These are phyloP conservation scores for Cryphonectria radicalis DNA, from an alignment of 2,329 filamentous ascomycete species.

Conservation along the genomic window DNA sequence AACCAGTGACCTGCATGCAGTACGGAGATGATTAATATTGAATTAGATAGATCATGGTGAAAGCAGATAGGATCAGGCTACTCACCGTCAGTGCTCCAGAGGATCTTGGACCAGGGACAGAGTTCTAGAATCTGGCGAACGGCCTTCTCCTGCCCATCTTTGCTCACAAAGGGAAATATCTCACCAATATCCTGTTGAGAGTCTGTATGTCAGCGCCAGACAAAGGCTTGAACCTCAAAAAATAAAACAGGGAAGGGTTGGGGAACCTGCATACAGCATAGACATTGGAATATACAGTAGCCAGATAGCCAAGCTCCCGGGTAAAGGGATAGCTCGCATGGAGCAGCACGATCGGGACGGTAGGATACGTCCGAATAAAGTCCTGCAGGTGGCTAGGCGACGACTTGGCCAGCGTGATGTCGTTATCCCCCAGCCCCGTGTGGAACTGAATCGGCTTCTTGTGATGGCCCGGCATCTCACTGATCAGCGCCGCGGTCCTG, in stretches of 20 bases:
- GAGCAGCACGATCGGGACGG: constrained; percentile 75
- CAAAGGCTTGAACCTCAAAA: not conserved
- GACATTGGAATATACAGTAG: constrained; percentile 76
- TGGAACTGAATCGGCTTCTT: constrained; percentile 84
- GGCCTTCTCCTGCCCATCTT: constrained; percentile 73
- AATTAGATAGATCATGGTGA: not conserved
- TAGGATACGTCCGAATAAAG: constrained; percentile 71
- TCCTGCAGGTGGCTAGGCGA: constrained; percentile 77
- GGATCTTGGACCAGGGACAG: constrained; percentile 72
- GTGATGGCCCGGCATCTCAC: constrained; percentile 44
- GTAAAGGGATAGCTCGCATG: constrained; percentile 84
- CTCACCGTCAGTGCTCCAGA: constrained; percentile 77
- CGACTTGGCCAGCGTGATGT: constrained; percentile 70
- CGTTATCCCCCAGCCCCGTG: constrained; percentile 80
- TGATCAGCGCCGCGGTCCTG: constrained; percentile 62
- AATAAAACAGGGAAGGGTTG: no score
- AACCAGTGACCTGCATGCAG: constrained; percentile 61
- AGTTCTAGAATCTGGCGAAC: constrained; percentile 76
- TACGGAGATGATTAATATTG: not conserved
- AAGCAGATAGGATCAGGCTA: not conserved
- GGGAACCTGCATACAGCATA: constrained; percentile 54
- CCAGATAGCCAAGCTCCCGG: constrained; percentile 77
- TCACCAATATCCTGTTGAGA: constrained; percentile 69
- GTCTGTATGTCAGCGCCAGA: not conserved
- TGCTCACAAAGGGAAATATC: constrained; percentile 78